A percentile compares a stretch with the other conserved stretches of the same genome.
Conservation (phyloP, 1,284 basidiomycete genomes). For the Ganoderma multipileum region DNA sequence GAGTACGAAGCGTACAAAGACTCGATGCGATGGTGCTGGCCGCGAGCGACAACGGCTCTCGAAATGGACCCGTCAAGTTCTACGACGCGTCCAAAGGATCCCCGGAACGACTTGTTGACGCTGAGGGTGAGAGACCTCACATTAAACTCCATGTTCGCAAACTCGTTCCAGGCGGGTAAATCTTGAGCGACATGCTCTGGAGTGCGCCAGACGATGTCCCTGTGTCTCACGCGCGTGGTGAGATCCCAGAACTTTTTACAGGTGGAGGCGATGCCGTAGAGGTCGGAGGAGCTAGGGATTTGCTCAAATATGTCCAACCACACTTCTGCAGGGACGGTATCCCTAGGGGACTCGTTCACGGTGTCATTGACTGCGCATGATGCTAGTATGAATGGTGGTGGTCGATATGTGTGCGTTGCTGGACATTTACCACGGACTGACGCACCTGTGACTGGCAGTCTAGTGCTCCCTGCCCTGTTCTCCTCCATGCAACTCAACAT, state of each 20-base stretch:
- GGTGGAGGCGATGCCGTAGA: slow-evolving; percentile 32
- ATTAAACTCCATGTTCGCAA: slow-evolving; percentile 28
- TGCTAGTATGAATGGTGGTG: not conserved
- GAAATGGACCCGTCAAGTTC: slow-evolving; percentile 18
- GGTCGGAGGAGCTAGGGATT: slow-evolving; percentile 40
- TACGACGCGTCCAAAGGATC: slow-evolving; percentile 22
- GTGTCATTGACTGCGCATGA: not conserved
- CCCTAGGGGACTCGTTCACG: not conserved
- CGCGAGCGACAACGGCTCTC: not conserved
- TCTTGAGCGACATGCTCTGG: slow-evolving; percentile 33
- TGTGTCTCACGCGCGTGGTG: slow-evolving; percentile 43
- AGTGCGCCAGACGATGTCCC: slow-evolving; percentile 44
- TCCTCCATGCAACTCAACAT: not conserved
- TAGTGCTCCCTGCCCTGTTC: not conserved
- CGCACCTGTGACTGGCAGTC: not conserved
- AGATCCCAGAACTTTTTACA: slow-evolving; percentile 40
- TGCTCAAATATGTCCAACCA: slow-evolving; percentile 42
- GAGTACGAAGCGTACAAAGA: not conserved
- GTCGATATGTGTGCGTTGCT: not conserved
- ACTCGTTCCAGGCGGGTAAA: slow-evolving; percentile 32
- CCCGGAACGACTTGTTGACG: slow-evolving; percentile 32
- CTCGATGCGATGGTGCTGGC: not conserved
- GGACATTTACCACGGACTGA: not conserved
- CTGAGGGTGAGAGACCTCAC: slow-evolving; percentile 35
- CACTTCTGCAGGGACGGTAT: slow-evolving; percentile 37